These are phyloP conservation scores for Hypoxylon sp. DNA, from an alignment of 2,329 filamentous ascomycete genomes.

Conservation along the genomic window DNA sequence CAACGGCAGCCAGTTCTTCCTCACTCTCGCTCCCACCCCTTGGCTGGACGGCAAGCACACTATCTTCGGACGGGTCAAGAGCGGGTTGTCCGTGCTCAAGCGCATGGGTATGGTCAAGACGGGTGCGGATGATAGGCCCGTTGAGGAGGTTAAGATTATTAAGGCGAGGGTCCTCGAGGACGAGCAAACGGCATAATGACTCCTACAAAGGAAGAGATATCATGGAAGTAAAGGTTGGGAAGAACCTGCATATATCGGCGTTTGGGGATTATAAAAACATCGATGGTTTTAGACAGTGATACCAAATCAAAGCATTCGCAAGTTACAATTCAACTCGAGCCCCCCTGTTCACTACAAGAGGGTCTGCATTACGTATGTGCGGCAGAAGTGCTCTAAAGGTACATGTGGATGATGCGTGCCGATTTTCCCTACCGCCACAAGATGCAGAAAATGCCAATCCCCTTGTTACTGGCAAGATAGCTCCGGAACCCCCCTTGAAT, in stretches of 20 bases:
- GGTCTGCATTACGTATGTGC: slow-evolving; percentile 44
- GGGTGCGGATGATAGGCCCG: slow-evolving; percentile 81
- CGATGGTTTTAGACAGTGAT: slow-evolving; percentile 25
- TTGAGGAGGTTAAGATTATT: slow-evolving; percentile 84
- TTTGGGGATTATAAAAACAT: slow-evolving; percentile 34
- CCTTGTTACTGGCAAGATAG: slow-evolving; percentile 35
- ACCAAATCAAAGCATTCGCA: slow-evolving; percentile 29
- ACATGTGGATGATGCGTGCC: slow-evolving; percentile 41
- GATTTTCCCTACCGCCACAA: slow-evolving; percentile 36
- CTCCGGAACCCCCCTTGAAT: slow-evolving; percentile 46
- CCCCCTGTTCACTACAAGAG: slow-evolving; percentile 6
- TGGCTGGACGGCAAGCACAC: slow-evolving; percentile 98
- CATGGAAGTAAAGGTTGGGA: neutral
- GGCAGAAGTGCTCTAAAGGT: slow-evolving; percentile 40
- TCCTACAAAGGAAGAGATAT: neutral
- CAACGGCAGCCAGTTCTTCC: slow-evolving; percentile 96
- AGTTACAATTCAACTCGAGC: slow-evolving; percentile 27
- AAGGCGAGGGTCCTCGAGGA: slow-evolving; percentile 77
- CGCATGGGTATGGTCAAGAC: slow-evolving; percentile 91
- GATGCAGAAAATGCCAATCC: slow-evolving; percentile 44
- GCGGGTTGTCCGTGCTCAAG: slow-evolving; percentile 84
- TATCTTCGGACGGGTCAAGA: slow-evolving; percentile 92
- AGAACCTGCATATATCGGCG: slow-evolving; percentile 39
- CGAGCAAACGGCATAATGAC: slow-evolving; percentile 46
- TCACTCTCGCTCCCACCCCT: slow-evolving; percentile 92